Evolutionary conservation across 805 yeast genomes (phyloP), one percentile per base, ranked within the genome.

Genomic region (Candida anglica): DNA sequence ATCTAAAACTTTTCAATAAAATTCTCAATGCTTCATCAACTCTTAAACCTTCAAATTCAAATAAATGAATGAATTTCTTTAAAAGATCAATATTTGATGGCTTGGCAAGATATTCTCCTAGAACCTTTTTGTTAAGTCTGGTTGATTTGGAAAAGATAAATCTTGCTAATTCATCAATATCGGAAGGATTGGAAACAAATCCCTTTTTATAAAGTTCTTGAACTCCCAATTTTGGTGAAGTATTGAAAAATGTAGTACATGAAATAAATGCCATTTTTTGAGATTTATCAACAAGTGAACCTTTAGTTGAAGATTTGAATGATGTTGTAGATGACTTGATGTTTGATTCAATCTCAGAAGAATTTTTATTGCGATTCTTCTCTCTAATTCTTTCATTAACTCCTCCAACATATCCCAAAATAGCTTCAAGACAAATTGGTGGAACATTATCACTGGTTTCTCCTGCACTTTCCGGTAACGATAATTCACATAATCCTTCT

Each of bases 1-100:
- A 69, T 56, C 98, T 75, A 53, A 93, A 91, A 15, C 84, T 75
- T 37, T 85, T 83, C 44, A 94, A 67, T 39, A 93, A 58, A 36
- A 85, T 70, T 49, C 99, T 73, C 33, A 93, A 66, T 0, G 96
- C 96, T 58, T 91, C 97, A 57, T 93, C 99, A 2, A 94, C 91
- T 50, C 98, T 71, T 46, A 84, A 65, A 14, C 76, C 82, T 23
- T 69, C 64, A 53, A 89, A 89, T 37, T 89, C 91, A 53, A 91
- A 82, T 35, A 78, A 57, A 1, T 66, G 64, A 43, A 91, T 74
- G 51, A 87, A 93, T 30, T 73, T 65, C 31, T 67, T 67, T 43
- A 91, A 63, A 5, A 89, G 59, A 2, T 70, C 70, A 6, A 60
- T 56, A 48, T 82, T 86, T 2, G 70, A 62, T 0, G 94, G 84